Evolutionary conservation across 306 rosid genomes (phyloP).

Genomic region (Quercus gilva): DNA sequence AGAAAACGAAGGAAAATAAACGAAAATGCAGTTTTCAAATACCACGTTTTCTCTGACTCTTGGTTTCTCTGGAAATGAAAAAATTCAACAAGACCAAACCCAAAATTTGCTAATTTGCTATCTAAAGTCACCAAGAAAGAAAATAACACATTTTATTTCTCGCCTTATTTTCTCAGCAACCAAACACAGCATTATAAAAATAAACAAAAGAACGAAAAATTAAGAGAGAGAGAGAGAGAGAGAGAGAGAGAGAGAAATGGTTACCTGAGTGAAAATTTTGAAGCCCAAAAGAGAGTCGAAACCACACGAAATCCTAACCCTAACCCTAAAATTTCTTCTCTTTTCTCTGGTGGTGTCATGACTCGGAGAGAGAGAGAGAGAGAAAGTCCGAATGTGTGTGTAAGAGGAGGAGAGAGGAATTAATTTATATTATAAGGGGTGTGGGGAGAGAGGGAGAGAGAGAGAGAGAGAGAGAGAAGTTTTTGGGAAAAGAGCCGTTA

Average conservation of each 20-base stretch:
- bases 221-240: background rate
- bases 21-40: background rate
- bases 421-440: too few relatives aligned
- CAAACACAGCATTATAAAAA: constrained; percentile 14
- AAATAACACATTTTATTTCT: background rate
- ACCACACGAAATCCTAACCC: constrained; percentile 17
- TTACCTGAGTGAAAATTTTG: constrained; percentile 28
- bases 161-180: constrained; percentile 5
- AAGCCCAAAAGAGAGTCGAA: constrained; percentile 6
- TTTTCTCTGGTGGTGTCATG: too few relatives aligned
- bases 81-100: constrained; percentile 18
- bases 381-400: fast-evolving
- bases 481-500: too few relatives aligned
- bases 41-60: background rate
- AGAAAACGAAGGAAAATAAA: background rate
- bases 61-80: background rate
- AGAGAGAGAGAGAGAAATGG: constrained; percentile 10
- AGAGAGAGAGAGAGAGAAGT: too few relatives aligned
- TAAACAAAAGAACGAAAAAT: background rate
- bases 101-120: background rate
- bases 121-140: background rate
- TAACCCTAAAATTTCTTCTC: too few relatives aligned
- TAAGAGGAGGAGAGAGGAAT: too few relatives aligned
- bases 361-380: too few relatives aligned
- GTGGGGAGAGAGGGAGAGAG: too few relatives aligned